Base-by-base conservation (phyloP, 2,329 filamentous ascomycete species). In the Incumbomyces delicatus region DNA sequence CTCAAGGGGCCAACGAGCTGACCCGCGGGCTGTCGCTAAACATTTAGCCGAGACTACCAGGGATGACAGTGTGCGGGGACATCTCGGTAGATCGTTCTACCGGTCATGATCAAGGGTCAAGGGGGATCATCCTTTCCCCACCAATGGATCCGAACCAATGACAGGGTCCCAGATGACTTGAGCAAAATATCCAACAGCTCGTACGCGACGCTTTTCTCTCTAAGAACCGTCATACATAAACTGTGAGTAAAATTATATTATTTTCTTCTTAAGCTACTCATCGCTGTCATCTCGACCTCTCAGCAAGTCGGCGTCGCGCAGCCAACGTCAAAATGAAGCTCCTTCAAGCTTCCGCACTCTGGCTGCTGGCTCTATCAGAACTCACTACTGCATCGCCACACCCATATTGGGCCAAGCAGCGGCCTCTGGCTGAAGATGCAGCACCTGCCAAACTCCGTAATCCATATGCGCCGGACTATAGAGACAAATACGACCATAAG, bases 401-500 rank as follows among this genome's bases (percentile, higher is more conserved):
- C 14, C 40, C 40, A 31, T 39, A 43, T 31, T 48, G 46, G 46
- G 31, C 64, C 22, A 67, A 68, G 48, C 59, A 65, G 44, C 65
- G 67, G 18, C 55, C 68, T 12, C 48, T 50, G 52, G 57, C 54
- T 46, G 53, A 55, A 44, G 50, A 55, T 49, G 54, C 58, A 51
- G 56, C 57, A 48, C 58, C 58, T 38, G 58, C 57, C 46, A 41
- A 38, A 33, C 16, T 27, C 51, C 57, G 51, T 17, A 57, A 66
- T 2, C 80, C 80, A 0, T 85, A 82, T 57, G 77, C 70, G 10
- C 79, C 78, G 0, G 75, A 67, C 6, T 67, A 77, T 57, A 70
- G 67, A 41, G 80, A 85, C 54, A 77, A 78, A 1, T 74, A 78
- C 51, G 81, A 85, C 61, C 66, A 67, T 47, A 76, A 79, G 36